These are phyloP conservation scores for Sporothrix pallida DNA, from an alignment of 2,329 filamentous ascomycete species.

Conservation along the genomic window DNA sequence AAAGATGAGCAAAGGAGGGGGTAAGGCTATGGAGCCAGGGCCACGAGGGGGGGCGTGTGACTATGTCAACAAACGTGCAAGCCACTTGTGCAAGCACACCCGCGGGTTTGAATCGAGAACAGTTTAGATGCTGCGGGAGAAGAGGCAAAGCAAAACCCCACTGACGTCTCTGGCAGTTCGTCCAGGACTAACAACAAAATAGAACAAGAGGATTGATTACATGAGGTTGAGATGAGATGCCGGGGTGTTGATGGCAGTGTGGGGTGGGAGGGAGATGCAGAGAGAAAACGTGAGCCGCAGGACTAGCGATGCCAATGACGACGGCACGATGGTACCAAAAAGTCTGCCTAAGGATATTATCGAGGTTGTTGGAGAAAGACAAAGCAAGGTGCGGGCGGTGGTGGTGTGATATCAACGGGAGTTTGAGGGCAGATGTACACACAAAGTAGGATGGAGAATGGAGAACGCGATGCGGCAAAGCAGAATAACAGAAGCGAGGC, in stretches of 20 bases:
- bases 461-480: not conserved
- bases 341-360: conserved; percentile 36
- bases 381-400: not conserved
- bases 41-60: conserved; percentile 22
- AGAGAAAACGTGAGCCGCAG: conserved; percentile 19
- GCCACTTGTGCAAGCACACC: conserved; percentile 1
- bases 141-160: not conserved
- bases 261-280: not conserved
- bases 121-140: not conserved
- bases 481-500: not conserved
- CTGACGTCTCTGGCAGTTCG: not conserved
- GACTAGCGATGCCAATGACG: conserved; percentile 13
- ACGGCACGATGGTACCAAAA: conserved; percentile 25
- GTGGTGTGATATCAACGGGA: conserved; percentile 15
- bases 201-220: conserved; percentile 1
- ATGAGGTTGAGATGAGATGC: conserved; percentile 18
- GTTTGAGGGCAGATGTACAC: not conserved
- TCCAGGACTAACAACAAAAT: not conserved
- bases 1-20: not conserved
- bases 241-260: conserved; percentile 17
- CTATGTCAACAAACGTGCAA: conserved; percentile 8
- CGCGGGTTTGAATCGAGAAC: not conserved
- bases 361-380: conserved; percentile 9
- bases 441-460: not conserved
- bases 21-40: conserved; percentile 4